Base-by-base conservation (phyloP, 1,284 basidiomycete genomes). In the Sanghuangporus sanghuang region DNA sequence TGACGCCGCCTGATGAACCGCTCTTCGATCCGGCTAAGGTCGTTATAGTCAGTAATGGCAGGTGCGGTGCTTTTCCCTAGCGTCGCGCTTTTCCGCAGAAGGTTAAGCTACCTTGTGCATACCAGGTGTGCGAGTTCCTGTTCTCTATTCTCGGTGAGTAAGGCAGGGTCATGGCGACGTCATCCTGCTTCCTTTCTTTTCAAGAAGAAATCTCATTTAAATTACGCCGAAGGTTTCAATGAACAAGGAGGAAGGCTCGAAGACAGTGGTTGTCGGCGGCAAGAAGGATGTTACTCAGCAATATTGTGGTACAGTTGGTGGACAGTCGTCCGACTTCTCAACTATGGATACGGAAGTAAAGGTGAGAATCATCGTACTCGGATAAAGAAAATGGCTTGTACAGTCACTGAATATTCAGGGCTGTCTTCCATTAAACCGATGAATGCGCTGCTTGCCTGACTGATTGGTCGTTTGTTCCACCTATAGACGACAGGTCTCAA, bases 221-320 rank as follows among this genome's bases (percentile, higher is more conserved):
- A 40, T 50, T 57, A 35, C 42, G 56, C 44, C 49, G 40, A 68
- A 85, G 82, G 81, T 85, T 67, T 81, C 83, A 27, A 85, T 87
- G 83, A 74, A 79, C 2, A 86, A 85, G 72, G 74, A 77, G 50
- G 82, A 86, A 66, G 82, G 81, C 44, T 79, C 82, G 40, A 81
- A 76, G 68, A 85, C 81, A 1, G 80, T 82, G 21, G 83, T 87
- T 14, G 71, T 84, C 32, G 85, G 84, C 27, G 85, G 85, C 35
- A 79, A 79, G 67, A 70, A 77, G 48, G 76, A 74, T 53, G 73
- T 80, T 18, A 71, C 71, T 18, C 85, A 86, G 69, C 78, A 85
- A 66, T 86, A 85, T 70, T 85, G 84, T 66, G 85, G 85, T 16
- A 81, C 80, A 48, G 84, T 86, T 38, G 85, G 85, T 6, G 85